phyloP scores from a whole-genome alignment of 176 grass and related monocot genomes.

The Musa acuminata region DNA sequence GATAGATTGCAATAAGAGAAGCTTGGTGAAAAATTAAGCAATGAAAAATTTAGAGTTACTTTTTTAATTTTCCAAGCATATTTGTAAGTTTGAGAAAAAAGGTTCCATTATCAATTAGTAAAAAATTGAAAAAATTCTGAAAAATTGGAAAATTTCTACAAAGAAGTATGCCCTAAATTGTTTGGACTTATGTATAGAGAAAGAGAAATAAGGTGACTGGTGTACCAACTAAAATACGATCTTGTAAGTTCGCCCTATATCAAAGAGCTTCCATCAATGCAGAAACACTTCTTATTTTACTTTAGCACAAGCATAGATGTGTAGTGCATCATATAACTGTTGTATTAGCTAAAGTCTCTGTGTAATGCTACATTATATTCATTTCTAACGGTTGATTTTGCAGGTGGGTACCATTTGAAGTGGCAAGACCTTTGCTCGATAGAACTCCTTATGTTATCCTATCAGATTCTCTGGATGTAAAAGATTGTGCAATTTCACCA shows the following conservation, averaged over 20 bases:
- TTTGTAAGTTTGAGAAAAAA: too few relatives aligned
- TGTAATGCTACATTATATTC: constrained; percentile 12
- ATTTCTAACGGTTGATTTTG: constrained; percentile 18
- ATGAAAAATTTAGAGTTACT: background rate
- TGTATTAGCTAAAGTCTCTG: background rate
- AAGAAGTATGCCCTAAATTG: too few relatives aligned
- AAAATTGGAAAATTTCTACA: too few relatives aligned
- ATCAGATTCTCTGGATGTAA: constrained; percentile 46
- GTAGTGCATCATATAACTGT: background rate
- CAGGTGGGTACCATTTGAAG: constrained; percentile 92
- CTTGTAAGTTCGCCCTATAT: too few relatives aligned
- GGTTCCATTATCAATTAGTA: too few relatives aligned
- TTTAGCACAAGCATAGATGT: too few relatives aligned
- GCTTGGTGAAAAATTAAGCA: background rate
- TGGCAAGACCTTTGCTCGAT: constrained; percentile 64
- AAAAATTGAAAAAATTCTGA: too few relatives aligned
- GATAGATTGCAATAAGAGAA: background rate
- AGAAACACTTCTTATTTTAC: too few relatives aligned
- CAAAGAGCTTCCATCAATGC: too few relatives aligned
- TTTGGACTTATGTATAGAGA: too few relatives aligned
- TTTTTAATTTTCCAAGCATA: background rate
- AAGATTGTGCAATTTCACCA: constrained; percentile 33
- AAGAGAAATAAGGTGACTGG: too few relatives aligned
- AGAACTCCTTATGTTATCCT: constrained; percentile 53
- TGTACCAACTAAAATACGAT: too few relatives aligned